Percentiles rank a stretch among this genome's conserved stretches.
Evolutionary conservation across 2,329 filamentous ascomycete species (phyloP).

Genomic region (Triangularia setosa): DNA sequence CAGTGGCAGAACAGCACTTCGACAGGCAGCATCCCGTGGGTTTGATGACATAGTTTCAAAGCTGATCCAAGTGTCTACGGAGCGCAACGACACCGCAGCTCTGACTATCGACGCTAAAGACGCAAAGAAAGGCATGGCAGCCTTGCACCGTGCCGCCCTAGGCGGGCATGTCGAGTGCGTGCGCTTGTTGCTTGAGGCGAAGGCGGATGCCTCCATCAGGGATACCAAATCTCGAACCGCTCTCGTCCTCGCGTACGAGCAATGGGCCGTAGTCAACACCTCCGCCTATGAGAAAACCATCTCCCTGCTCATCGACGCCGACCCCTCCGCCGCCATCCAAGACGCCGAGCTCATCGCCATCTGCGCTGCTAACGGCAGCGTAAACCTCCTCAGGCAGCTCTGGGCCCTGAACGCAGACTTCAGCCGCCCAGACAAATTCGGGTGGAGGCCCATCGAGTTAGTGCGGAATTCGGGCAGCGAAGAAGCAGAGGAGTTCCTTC

Average conservation of each 20-base stretch:
- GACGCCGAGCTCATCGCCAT: slow-evolving; percentile 19
- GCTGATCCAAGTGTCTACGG: slow-evolving; percentile 11
- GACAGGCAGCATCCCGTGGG: slow-evolving; percentile 19
- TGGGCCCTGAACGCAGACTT: slow-evolving; percentile 13
- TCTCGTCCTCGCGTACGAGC: slow-evolving; percentile 19
- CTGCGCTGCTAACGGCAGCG: slow-evolving; percentile 22
- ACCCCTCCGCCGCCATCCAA: slow-evolving; percentile 1
- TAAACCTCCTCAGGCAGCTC: slow-evolving; percentile 15
- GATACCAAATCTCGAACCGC: slow-evolving; percentile 13
- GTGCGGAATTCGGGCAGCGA: slow-evolving; percentile 10
- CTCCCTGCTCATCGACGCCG: slow-evolving; percentile 10
- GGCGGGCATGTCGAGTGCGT: slow-evolving; percentile 17
- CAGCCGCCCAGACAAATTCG: slow-evolving; percentile 19
- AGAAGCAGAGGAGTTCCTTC: slow-evolving; percentile 18
- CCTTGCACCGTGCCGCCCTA: slow-evolving; percentile 22
- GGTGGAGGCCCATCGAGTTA: slow-evolving; percentile 24
- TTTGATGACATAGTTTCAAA: slow-evolving; percentile 14
- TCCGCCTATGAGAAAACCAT: slow-evolving; percentile 14
- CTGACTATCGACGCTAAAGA: slow-evolving; percentile 16
- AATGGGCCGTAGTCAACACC: slow-evolving; percentile 14
- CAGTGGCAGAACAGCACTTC: slow-evolving; percentile 16
- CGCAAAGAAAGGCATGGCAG: slow-evolving; percentile 17
- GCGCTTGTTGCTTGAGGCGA: slow-evolving; percentile 10
- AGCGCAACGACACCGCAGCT: background rate
- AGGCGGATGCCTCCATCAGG: slow-evolving; percentile 9